phyloP scores from a whole-genome alignment of 768 basidiomycete species.

The Xerocomellus amylosporus region DNA sequence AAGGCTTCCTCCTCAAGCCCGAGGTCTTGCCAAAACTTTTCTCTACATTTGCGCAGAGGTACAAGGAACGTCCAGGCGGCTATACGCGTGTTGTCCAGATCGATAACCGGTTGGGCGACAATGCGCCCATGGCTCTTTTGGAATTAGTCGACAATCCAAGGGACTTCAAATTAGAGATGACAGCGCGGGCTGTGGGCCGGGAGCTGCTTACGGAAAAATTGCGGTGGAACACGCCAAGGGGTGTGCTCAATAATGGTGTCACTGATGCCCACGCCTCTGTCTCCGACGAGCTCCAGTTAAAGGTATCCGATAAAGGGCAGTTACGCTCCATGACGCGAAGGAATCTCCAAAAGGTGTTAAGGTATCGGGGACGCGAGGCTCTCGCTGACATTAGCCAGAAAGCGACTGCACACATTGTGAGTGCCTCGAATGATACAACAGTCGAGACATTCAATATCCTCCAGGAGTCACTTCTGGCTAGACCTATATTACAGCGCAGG shows the following conservation, averaged over 20 bases:
- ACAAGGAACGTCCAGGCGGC: conserved; percentile 79
- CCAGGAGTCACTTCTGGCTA: conserved; percentile 68
- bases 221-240: conserved; percentile 40
- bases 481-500: conserved; percentile 52
- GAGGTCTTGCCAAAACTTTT: conserved; percentile 80
- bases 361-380: conserved; percentile 51
- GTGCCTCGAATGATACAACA: conserved; percentile 26
- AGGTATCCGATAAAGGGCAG: conserved; percentile 36
- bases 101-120: conserved; percentile 88
- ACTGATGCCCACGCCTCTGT: conserved; percentile 45
- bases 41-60: conserved; percentile 73
- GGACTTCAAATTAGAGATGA: conserved; percentile 86
- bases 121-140: conserved; percentile 87
- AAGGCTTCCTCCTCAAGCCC: conserved; percentile 75
- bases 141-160: conserved; percentile 93
- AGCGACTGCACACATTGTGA: conserved; percentile 63
- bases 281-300: conserved; percentile 44
- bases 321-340: conserved; percentile 66
- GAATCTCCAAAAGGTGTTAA: conserved; percentile 74
- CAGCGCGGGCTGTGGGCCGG: conserved; percentile 83
- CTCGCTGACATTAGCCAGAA: conserved; percentile 49
- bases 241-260: conserved; percentile 52
- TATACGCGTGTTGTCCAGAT: conserved; percentile 94
- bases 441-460: conserved; percentile 9
- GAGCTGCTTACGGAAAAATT: conserved; percentile 67